Evolutionary conservation across 2,329 filamentous ascomycete genomes (phyloP), one percentile per base, ranked within the genome.

Genomic region (Fusarium sp.): DNA sequence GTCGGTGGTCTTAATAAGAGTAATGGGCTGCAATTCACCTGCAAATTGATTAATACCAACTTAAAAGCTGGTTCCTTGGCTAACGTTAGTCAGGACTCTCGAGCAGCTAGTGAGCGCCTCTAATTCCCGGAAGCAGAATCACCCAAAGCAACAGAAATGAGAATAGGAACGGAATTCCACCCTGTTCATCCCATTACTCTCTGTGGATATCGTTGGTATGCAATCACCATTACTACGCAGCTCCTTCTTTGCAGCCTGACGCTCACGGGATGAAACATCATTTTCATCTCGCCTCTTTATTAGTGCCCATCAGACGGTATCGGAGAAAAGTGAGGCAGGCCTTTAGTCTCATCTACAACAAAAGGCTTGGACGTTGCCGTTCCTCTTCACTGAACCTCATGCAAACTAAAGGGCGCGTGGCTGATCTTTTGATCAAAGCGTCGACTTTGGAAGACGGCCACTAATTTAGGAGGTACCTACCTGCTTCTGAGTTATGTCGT

Each of bases 91-190:
- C 40, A 61, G 41, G 63, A 48, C 55, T 61, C 32, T 42, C 28
- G 20, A 49, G 55, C 49, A 42, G 20, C 32, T 64, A 63, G 51
- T 34, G 32, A 37, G 56, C 54, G 55, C 66, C 46, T 42, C 46
- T 60, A 45, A 53, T 68, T 56, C 64, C 68, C 68, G 63, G 53
- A 70, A 71, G 59, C 68, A 70, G 63, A 59, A 71, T 68, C 55
- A 66, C 66, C 61, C 50, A 54, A 70, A 63, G 59, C 55, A 66
- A 55, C 51, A 47, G 27, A 53, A 27, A 55, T 25, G 57, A 47
- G 46, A 41, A 47, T 25, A 51, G 58, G 53, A 49, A 66, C 63
- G 56, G 53, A 49, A 53, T 27, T 37, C 53, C 51, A 45, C 43
- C 28, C 20, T 21, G 23, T 48, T 25, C 50, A 27, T 43, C 42